Evolutionary conservation across 768 basidiomycete genomes (phyloP), one percentile per base, ranked within the genome.

Genomic region (Suillus placidus): DNA sequence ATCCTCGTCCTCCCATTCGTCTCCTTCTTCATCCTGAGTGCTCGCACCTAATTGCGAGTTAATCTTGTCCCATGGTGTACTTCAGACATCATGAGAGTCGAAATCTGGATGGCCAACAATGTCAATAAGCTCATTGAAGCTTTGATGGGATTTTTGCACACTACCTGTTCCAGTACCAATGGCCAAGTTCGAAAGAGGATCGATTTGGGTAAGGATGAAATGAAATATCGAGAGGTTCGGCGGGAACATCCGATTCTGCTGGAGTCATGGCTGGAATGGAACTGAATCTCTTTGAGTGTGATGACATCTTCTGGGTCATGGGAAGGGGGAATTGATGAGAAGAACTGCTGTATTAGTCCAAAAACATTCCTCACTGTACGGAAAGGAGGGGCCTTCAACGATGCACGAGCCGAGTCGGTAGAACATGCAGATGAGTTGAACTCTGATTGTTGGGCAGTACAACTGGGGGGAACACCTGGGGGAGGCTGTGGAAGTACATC

Each of bases 401-500:
- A 43, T 6, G 49, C 10, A 37, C 6, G 14, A 34, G 14, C 18
- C 0, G 1, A 2, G 3, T 20, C 9, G 1, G 0, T 34, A 7
- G 54, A 10, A 37, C 58, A n/a, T n/a, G n/a, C n/a, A n/a, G n/a
- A n/a, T n/a, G n/a, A n/a, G n/a, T n/a, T n/a, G n/a, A n/a, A n/a
- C n/a, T n/a, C n/a, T n/a, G n/a, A n/a, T n/a, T n/a, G n/a, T n/a
- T n/a, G n/a, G n/a, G n/a, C n/a, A n/a, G n/a, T n/a, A n/a, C n/a
- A n/a, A n/a, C n/a, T n/a, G n/a, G n/a, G n/a, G n/a, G n/a, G 18
- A 12, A 55, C 2, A 6, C 34, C 35, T 0, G 54, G 54, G 1
- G 47, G 55, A n/a, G 61, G 61, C 54, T 66, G 51, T 6, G 35
- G 65, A 7, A 66, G 32, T 1, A 63, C 12, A 16, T 66, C 62